phyloP scores from a whole-genome alignment of 2,329 filamentous ascomycete genomes.

The Trichoderma koningiopsis region DNA sequence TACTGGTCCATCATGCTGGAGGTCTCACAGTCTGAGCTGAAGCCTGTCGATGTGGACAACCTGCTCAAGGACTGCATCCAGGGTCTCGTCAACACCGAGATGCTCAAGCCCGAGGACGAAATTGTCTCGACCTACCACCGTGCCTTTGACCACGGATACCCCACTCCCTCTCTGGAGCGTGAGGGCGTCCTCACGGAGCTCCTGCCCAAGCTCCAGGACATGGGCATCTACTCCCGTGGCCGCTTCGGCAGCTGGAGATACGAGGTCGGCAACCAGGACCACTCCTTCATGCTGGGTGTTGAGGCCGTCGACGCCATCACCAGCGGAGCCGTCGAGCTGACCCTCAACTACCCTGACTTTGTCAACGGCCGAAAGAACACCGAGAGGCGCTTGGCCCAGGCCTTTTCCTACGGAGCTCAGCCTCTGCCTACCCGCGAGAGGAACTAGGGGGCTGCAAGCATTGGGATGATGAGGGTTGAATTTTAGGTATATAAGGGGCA shows the following conservation, averaged over 20 bases:
- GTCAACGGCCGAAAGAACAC: constrained; percentile 76
- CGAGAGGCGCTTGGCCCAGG: constrained; percentile 49
- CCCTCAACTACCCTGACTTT: constrained; percentile 95
- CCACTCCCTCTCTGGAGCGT: constrained; percentile 90
- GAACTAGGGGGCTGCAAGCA: constrained; percentile 16
- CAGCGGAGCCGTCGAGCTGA: constrained; percentile 86
- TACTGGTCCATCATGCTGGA: constrained; percentile 99
- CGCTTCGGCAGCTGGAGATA: constrained; percentile 98
- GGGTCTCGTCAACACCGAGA: constrained; percentile 95
- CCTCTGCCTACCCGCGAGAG: constrained; percentile 36
- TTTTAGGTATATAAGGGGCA: constrained; percentile 13
- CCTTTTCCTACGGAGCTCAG: constrained; percentile 41
- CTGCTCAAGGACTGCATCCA: constrained; percentile 90
- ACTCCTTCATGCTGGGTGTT: constrained; percentile 96
- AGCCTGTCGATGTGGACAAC: constrained; percentile 85
- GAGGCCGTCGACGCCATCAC: constrained; percentile 90
- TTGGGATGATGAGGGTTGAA: neutral
- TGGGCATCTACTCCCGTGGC: constrained; percentile 92
- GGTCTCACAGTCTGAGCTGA: constrained; percentile 93
- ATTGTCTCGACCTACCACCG: constrained; percentile 98
- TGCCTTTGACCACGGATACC: constrained; percentile 97
- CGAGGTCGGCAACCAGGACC: constrained; percentile 95
- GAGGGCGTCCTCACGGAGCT: constrained; percentile 92
- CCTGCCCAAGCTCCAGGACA: constrained; percentile 85
- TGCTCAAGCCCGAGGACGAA: constrained; percentile 88